Base-by-base conservation (phyloP, 345 rosid species). In the Lagerstroemia speciosa region DNA sequence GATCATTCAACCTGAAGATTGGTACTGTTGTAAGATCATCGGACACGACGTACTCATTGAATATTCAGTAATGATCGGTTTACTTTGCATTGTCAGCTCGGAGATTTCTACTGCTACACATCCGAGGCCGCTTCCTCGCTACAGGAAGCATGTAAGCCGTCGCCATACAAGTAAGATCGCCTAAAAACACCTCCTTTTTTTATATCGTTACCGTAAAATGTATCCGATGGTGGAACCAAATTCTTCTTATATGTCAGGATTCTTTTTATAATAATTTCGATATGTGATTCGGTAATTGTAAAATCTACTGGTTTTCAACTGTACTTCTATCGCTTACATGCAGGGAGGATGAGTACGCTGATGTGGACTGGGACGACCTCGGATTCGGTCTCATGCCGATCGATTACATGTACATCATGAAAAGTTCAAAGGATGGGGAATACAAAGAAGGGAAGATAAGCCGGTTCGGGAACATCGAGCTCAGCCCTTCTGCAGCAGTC, bases 401-500 rank as follows among this genome's bases (percentile, higher is more conserved):
- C 43, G 97, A 89, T 73, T 87, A 80, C 79, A 90, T 90, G 98
- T 93, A 86, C 76, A 68, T 62, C 7, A 87, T 78, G 87, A 89
- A 75, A 75, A 84, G 89, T 74, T 72, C 80, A 2, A 48, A 78
- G 68, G 83, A 85, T 26, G 79, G 80, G 0, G 69, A 46, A 29
- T 93, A 87, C 43, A 77, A 73, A 66, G 71, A 72, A 26, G 97
- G 96, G 8, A 72, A 69, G 27, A 78, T 93, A 45, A 74, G 62
- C 72, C 87, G 69, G 37, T 88, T 79, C 57, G 82, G 85, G 37
- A 87, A 79, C 73, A 75, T 93, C 67, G 84, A 84, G 36, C 72
- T 93, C 58, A 86, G 88, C 77, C 98, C 98, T 78, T 84, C 88
- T 0, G 87, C 94, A 16, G 94, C 86, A 45, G 91, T 89, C 76